A percentile compares a stretch with the other conserved stretches of the same genome.
These are phyloP conservation scores for Laguncularia racemosa DNA, from an alignment of 345 rosid species.

Conservation along the genomic window DNA sequence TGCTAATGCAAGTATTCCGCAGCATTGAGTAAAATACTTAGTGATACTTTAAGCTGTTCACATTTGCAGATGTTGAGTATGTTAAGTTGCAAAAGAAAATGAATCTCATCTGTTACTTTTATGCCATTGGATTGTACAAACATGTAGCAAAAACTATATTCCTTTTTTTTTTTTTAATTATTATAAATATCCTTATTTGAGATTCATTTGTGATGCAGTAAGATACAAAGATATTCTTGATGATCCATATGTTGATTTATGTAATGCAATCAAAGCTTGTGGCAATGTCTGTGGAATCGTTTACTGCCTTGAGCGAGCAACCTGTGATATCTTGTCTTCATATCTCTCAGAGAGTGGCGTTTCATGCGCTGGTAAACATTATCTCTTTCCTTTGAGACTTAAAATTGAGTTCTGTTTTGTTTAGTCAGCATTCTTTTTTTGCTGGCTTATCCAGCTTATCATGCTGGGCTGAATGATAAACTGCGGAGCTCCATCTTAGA, in stretches of 20 bases:
- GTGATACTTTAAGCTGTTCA: too few species aligned
- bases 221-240: slow-evolving; percentile 83
- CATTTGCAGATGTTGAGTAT: too few species aligned
- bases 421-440: slow-evolving; percentile 1
- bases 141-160: too few species aligned
- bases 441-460: slow-evolving; percentile 60
- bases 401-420: too few species aligned
- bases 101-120: too few species aligned
- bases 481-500: slow-evolving; percentile 74
- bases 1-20: too few species aligned
- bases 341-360: slow-evolving; percentile 69
- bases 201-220: slow-evolving; percentile 38
- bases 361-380: slow-evolving; percentile 69
- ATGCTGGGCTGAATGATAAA: slow-evolving; percentile 84
- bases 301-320: slow-evolving; percentile 91
- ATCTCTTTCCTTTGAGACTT: not conserved
- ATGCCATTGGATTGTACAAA: too few species aligned
- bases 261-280: slow-evolving; percentile 50
- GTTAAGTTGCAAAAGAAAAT: too few species aligned
- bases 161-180: too few species aligned
- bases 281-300: slow-evolving; percentile 80
- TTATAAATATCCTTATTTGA: too few species aligned
- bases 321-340: slow-evolving; percentile 78
- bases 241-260: slow-evolving; percentile 68
- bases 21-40: too few species aligned